Evolutionary conservation across 192 early-diverging fungal genomes (phyloP).

Genomic region (Hyaloraphidium curvatum): DNA sequence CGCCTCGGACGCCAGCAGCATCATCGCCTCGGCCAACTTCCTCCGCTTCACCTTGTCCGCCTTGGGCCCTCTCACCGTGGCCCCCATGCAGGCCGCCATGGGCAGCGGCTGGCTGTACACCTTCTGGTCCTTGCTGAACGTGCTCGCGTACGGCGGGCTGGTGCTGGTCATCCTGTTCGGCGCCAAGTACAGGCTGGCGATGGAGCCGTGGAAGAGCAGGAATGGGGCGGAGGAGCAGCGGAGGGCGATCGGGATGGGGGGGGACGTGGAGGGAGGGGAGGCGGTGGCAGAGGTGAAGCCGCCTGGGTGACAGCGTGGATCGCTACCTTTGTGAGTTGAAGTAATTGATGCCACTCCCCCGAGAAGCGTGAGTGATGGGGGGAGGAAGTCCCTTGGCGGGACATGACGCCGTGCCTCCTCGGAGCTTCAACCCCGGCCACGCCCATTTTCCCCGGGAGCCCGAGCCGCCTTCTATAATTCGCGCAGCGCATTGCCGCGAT

Average conservation of each 20-base stretch:
- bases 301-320: neutral
- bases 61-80: neutral
- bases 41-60: neutral
- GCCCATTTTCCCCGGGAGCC: too few relatives aligned
- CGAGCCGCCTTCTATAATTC: too few relatives aligned
- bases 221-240: neutral
- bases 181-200: neutral
- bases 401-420: too few relatives aligned
- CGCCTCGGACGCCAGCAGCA: neutral
- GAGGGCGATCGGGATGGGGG: neutral
- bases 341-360: too few relatives aligned
- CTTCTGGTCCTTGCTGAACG: neutral
- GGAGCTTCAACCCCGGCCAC: too few relatives aligned
- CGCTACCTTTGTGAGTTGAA: too few relatives aligned
- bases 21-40: neutral
- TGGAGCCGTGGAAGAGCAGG: neutral
- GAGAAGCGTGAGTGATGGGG: too few relatives aligned
- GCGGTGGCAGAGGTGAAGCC: neutral
- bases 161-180: neutral
- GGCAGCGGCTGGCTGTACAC: neutral
- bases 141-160: neutral
- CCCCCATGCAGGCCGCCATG: neutral
- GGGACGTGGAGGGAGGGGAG: neutral
- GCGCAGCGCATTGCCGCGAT: too few relatives aligned
- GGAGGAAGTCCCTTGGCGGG: too few relatives aligned